Percentiles rank a stretch among this genome's conserved stretches.
Evolutionary conservation across 2,329 filamentous ascomycete species (phyloP).

Genomic region (Xylariaceae sp.): DNA sequence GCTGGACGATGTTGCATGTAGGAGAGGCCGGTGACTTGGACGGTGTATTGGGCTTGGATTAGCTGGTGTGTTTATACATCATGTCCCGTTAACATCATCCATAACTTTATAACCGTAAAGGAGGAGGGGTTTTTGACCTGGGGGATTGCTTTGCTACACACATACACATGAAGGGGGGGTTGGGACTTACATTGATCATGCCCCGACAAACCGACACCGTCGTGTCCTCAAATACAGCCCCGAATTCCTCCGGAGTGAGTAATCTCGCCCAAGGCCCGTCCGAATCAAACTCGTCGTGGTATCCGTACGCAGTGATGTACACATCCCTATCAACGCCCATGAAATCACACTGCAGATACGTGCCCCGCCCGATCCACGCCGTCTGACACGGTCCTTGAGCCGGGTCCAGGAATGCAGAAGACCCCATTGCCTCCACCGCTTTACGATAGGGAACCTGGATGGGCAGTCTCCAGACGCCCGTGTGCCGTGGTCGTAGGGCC

Average conservation of each 20-base stretch:
- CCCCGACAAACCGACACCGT: slow-evolving; percentile 23
- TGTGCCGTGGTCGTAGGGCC: slow-evolving; percentile 18
- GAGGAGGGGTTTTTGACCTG: too few species aligned
- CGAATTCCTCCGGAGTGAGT: slow-evolving; percentile 30
- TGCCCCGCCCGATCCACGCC: slow-evolving; percentile 30
- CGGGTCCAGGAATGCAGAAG: slow-evolving; percentile 23
- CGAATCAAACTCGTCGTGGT: slow-evolving; percentile 6
- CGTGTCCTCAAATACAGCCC: slow-evolving; percentile 24
- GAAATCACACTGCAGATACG: slow-evolving; percentile 24
- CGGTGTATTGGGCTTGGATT: slow-evolving; percentile 29
- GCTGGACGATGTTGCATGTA: slow-evolving; percentile 24
- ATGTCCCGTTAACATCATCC: background rate
- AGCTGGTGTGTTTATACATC: slow-evolving; percentile 19
- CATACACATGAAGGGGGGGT: background rate
- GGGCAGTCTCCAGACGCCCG: slow-evolving; percentile 28
- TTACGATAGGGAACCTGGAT: slow-evolving; percentile 25
- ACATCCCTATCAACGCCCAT: slow-evolving; percentile 27
- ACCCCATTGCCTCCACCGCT: slow-evolving; percentile 26
- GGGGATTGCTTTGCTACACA: too few species aligned
- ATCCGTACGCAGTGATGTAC: slow-evolving; percentile 24
- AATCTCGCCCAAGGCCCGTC: slow-evolving; percentile 26
- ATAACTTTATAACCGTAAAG: too few species aligned
- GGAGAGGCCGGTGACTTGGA: slow-evolving; percentile 28
- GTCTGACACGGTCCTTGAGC: slow-evolving; percentile 19
- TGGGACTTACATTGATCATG: slow-evolving; percentile 27